Conservation (phyloP, 1,284 basidiomycete genomes). For the Leccinum fuscescens region DNA sequence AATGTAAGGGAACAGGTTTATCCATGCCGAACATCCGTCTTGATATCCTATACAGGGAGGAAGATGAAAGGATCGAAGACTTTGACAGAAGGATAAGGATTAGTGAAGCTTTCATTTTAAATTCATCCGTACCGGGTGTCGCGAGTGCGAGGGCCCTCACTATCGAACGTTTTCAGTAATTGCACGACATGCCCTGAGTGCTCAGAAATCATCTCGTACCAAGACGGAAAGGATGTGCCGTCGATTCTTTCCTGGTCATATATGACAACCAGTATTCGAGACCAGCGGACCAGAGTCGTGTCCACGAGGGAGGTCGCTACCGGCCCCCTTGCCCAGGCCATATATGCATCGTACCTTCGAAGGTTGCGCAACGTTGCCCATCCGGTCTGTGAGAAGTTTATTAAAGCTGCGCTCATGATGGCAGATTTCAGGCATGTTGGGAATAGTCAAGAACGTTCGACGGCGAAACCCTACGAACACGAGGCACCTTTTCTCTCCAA, state of each 20-base stretch:
- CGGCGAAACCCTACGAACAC: background rate
- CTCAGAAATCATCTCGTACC: background rate
- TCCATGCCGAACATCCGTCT: conserved; percentile 43
- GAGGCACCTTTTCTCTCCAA: background rate
- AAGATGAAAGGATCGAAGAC: conserved; percentile 54
- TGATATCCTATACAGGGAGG: conserved; percentile 50
- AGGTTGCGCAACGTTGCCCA: too few species aligned
- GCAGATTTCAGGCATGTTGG: too few species aligned
- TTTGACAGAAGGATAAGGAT: conserved; percentile 29
- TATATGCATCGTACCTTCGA: too few species aligned
- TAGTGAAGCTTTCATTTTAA: conserved; percentile 21
- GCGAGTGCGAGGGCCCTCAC: conserved; percentile 54
- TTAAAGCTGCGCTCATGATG: too few species aligned
- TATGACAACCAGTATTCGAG: background rate
- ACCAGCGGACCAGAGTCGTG: too few species aligned
- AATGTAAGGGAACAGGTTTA: conserved; percentile 28
- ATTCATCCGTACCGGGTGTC: background rate
- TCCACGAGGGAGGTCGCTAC: too few species aligned
- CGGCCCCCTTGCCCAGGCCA: too few species aligned
- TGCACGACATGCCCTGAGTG: too few species aligned
- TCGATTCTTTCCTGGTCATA: background rate
- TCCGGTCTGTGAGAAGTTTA: too few species aligned
- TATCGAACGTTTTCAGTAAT: conserved; percentile 25
- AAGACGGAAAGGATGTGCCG: background rate
- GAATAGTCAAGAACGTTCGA: background rate